Base-by-base conservation (phyloP, 306 rosid genomes). In the Castanea sativa region DNA sequence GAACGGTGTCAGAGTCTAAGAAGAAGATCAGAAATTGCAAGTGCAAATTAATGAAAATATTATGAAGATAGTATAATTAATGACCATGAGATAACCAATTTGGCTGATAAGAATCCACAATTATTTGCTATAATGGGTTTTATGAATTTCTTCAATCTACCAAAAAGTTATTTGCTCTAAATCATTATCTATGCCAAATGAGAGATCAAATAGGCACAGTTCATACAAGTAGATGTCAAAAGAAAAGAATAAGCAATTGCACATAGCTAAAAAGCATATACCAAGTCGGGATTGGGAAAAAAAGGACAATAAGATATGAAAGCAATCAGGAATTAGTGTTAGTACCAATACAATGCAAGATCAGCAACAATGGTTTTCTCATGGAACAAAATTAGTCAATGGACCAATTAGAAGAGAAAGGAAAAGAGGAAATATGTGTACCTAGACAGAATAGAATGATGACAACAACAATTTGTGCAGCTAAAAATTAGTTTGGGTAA, bases 281-380 rank as follows among this genome's bases (percentile, higher is more conserved):
- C 33, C 67, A 76, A 79, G 32, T 16, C 30, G 73, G 29, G 41
- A 45, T 49, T 55, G 43, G 25, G 10, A 38, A 77, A 77, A 23
- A 52, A 57, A 25, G 69, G 20, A 73, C 59, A 21, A 20, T n/a
- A 58, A 51, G 67, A 56, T 67, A 49, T 43, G 43, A 71, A 69
- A 78, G 32, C 73, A 77, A 74, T 63, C 58, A 32, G 30, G 68
- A 53, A 65, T 73, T 58, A 60, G 69, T 21, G 45, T 38, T 59
- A 55, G 65, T 56, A 33, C 57, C 63, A 45, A 33, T 20, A 25
- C 2, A 23, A 11, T 15, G 4, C 30, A 58, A 58, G 12, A 21
- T 59, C 67, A 12, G 30, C 67, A 23, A 59, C 33, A 59, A 59
- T 59, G 19, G 67, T 23, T 59, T 59, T 10, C 32, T 23, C 3